Percentiles rank a stretch among this genome's conserved stretches.
phyloP scores from a whole-genome alignment of 352 stramenopile species.

The Pythium dissotocum region DNA sequence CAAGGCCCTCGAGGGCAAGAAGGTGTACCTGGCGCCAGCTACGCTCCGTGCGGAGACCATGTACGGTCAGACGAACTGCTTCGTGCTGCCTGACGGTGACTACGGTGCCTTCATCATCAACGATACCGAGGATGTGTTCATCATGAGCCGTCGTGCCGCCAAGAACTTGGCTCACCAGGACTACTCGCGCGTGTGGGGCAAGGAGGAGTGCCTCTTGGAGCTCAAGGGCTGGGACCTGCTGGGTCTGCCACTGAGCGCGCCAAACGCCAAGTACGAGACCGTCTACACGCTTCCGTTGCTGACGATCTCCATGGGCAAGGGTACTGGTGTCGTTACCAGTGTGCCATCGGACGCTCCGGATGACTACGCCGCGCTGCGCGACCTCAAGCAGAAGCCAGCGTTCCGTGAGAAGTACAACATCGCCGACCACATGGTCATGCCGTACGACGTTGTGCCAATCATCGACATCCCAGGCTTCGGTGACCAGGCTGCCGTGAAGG shows the following conservation, averaged over 20 bases:
- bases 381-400: slow-evolving; percentile 98
- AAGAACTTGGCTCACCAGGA: slow-evolving; percentile 96
- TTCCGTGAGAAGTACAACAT: slow-evolving; percentile 99
- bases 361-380: slow-evolving; percentile 98
- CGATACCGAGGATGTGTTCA: slow-evolving; percentile 93
- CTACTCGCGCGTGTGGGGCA: slow-evolving; percentile 85
- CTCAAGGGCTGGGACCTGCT: slow-evolving; percentile 97
- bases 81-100: slow-evolving; percentile 97
- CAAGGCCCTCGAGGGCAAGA: slow-evolving; percentile 75
- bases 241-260: slow-evolving; percentile 94
- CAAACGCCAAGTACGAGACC: slow-evolving; percentile 96
- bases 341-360: slow-evolving; percentile 99
- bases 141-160: slow-evolving; percentile 93
- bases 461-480: slow-evolving; percentile 99
- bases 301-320: slow-evolving; percentile 99
- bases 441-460: slow-evolving; percentile 99
- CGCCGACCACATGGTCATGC: slow-evolving; percentile 97
- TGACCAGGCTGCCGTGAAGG: slow-evolving; percentile 93
- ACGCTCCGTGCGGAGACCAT: slow-evolving; percentile 99
- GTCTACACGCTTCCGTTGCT: slow-evolving; percentile 99
- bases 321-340: slow-evolving; percentile 98
- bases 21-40: slow-evolving; percentile 97
- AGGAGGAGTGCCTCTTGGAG: slow-evolving; percentile 87
- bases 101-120: slow-evolving; percentile 98
- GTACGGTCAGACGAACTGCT: slow-evolving; percentile 99